Evolutionary conservation across 768 basidiomycete genomes (phyloP), one percentile per base, ranked within the genome.

Genomic region (Tricholoma bakamatsutake): DNA sequence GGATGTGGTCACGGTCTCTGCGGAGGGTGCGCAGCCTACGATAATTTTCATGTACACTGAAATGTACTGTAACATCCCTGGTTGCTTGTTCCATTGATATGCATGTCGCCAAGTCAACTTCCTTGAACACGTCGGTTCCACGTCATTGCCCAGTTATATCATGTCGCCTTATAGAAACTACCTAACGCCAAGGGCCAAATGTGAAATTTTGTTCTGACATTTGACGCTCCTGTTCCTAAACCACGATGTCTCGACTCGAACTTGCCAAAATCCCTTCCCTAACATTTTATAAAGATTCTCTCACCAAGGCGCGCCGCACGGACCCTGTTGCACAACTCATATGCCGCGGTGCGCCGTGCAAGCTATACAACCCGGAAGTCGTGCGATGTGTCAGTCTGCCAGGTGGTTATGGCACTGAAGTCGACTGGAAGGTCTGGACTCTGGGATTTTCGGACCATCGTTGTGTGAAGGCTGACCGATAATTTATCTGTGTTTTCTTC

Each of bases 401-500:
- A 15, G 91, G 94, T 37, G 89, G 89, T 3, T 71, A 73, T 57
- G 93, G 89, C 4, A 75, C 80, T 1, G 89, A 90, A 9, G 84
- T 95, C 2, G 93, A 96, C 64, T 98, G 95, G 95, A 91, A 90
- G 80, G 90, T 48, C 17, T 10, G n/a, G n/a, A n/a, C n/a, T n/a
- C n/a, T n/a, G 28, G 27, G 4, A 28, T 28, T 6, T 46, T 28
- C 24, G 27, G 5, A 18, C 39, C 21, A 24, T 24, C 13, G 10
- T 30, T 48, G 30, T 86, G 63, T 62, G 79, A 71, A 45, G 18
- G 45, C 54, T 27, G 21, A 34, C 24, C 11, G 24, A n/a, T 57
- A 47, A 37, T 21, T 17, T 10, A n/a, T 37, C 39, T 4, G 46
- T 9, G 24, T 31, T 13, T 24, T 50, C 34, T 34, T 45, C 27